Base-by-base conservation (phyloP, 169 alveolate species). In the Cyclospora cayetanensis region DNA sequence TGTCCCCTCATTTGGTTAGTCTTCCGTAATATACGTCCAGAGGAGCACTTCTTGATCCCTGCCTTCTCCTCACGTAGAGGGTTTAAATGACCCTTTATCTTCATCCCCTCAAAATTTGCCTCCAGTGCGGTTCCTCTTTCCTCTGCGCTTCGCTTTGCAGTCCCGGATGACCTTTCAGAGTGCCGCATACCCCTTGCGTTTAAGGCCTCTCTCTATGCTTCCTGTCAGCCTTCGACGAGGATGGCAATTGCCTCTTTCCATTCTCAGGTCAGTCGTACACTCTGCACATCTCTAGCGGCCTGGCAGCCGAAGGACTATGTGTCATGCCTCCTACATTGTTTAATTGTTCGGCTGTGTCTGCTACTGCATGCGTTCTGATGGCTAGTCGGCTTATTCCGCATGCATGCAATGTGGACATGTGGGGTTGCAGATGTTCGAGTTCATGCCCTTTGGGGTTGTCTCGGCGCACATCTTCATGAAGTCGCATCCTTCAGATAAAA, bases 381-480 rank as follows among this genome's bases (percentile, higher is more conserved):
- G 31, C 34, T 18, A 74, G 5, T 11, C 20, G 37, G n/a, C 39
- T 9, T 25, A 20, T 42, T 4, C 39, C 31, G 37, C 2, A 3
- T 18, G 31, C 39, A 4, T 34, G 34, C 39, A 25, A 72, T 34
- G 18, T 2, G 18, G 60, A 4, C 9, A 15, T 80, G 74, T 15
- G 76, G 1, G 34, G 22, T 0, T 52, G 63, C 90, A 86, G 92
- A n/a, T 86, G 42, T 86, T 60, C 22, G 72, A 42, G 74, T 86
- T 86, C 41, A 34, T 37, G 70, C 92, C 92, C 27, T 86, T 52
- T 39, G 85, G 84, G 52, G 85, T 86, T n/a, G 37, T 66, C 39
- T 86, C 92, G 18, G 92, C 92, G 52, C 92, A 86, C 46, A 22
- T 86, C 37, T 86, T 86, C 42, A 86, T 65, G 55, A 86, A 86